Evolutionary conservation across 768 basidiomycete genomes (phyloP), one percentile per base, ranked within the genome.

Genomic region (Amanita inopinata): DNA sequence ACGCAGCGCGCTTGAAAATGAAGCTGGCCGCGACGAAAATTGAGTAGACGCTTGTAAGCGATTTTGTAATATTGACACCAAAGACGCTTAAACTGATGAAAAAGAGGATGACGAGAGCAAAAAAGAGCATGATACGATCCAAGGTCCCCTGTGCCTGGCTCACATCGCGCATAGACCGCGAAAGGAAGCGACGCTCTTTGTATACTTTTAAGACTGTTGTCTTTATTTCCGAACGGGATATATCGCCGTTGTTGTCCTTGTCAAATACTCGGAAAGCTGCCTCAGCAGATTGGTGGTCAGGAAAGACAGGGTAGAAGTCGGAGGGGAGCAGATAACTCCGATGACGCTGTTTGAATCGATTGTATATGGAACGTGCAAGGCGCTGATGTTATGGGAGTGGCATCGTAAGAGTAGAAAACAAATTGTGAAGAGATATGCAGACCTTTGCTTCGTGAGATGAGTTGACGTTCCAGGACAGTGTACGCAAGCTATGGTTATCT

Each of bases 221-320:
- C 61, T 85, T 88, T 55, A 89, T 71, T 58, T 89, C 85, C n/a
- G 73, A 65, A 27, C 78, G 75, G 10, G 80, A 78, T 43, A 87
- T 67, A 54, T 89, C 85, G 5, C 82, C 82, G 48, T 88, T 84
- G 53, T 73, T 69, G 55, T 89, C 86, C 50, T 67, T 71, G 59
- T 87, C 83, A 51, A 87, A 83, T 30, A 86, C 71, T 37, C 71
- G 71, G 67, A 89, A 89, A 2, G 84, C 86, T 8, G 66, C 67
- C 46, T 74, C 65, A 10, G 83, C 80, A 15, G 70, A 69, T 33
- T 63, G 69, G 8, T 62, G 57, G n/a, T 71, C 71, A 12, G 68
- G 51, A 53, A 83, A 89, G 8, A 79, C 84, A 5, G 80, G 77
- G 44, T 71, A 67, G 53, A 89, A 83, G 57, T 88, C 86, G 14